Conservation (phyloP, 495 filamentous ascomycete genomes). For the Lasiosphaeria miniovina region DNA sequence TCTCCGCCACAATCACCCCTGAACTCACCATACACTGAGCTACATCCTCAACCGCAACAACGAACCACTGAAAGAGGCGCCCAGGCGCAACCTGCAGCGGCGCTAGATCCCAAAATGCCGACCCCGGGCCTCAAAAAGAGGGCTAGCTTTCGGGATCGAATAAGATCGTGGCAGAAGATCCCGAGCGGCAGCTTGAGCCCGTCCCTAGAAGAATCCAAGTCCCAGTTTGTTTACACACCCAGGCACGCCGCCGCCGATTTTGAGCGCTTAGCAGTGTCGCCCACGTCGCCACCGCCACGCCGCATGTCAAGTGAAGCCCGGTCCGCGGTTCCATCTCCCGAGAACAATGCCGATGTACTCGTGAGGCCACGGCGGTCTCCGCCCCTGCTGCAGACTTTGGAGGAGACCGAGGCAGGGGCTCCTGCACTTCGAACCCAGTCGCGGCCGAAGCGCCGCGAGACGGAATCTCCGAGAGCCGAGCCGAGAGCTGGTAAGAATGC, state of each 20-base stretch:
- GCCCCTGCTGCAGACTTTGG: constrained; percentile 11
- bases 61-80: constrained; percentile 7
- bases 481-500: no score
- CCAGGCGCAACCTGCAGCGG: constrained; percentile 4
- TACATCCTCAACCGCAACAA: not conserved
- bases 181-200: not conserved
- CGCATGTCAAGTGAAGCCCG: not conserved
- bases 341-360: not conserved
- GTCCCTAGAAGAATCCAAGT: constrained; percentile 14
- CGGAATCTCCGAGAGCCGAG: not conserved
- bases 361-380: not conserved
- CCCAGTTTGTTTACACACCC: constrained; percentile 26
- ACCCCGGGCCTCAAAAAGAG: constrained; percentile 21
- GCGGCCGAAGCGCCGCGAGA: not conserved
- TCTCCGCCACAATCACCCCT: not conserved
- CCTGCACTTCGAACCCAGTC: not conserved
- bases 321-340: not conserved
- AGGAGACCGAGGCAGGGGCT: constrained; percentile 3
- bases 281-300: constrained; percentile 2
- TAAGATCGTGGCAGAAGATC: constrained; percentile 22
- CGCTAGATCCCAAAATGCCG: constrained; percentile 11
- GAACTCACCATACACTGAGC: not conserved
- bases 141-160: constrained; percentile 25
- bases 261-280: constrained; percentile 18
- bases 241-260: constrained; percentile 33